These are phyloP conservation scores for Metschnikowia dekortorum DNA, from an alignment of 805 yeast genomes.

Conservation along the genomic window DNA sequence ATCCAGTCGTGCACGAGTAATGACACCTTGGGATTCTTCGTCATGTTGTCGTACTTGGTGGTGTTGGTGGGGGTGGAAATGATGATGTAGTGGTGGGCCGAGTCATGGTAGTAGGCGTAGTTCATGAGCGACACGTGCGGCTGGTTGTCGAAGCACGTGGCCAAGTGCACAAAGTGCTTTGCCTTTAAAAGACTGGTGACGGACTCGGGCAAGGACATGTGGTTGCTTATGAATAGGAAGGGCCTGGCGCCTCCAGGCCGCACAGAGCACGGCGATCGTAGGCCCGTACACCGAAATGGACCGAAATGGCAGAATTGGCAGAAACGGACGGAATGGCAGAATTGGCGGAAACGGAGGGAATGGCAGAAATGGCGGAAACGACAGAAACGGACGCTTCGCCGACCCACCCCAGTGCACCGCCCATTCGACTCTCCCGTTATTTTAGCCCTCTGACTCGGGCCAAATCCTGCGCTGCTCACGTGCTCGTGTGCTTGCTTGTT, in stretches of 20 bases:
- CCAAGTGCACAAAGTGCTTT: conserved; percentile 76
- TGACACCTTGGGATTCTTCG: conserved; percentile 71
- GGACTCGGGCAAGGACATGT: conserved; percentile 28
- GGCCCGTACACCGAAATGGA: no score
- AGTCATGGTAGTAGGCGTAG: conserved; percentile 57
- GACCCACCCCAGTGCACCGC: no score
- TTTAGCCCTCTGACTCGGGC: no score
- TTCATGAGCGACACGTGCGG: conserved; percentile 94
- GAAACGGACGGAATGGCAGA: no score
- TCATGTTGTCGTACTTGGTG: conserved; percentile 67
- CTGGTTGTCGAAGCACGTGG: conserved; percentile 65
- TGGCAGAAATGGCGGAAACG: no score
- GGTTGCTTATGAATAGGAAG: background rate
- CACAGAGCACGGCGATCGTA: background rate
- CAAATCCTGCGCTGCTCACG: no score
- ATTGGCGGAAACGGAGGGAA: no score
- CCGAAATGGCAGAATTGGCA: no score
- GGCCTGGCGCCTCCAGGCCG: background rate
- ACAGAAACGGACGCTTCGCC: no score
- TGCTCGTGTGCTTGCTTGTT: no score
- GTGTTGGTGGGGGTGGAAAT: conserved; percentile 71
- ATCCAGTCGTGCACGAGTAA: conserved; percentile 90
- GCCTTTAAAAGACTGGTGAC: conserved; percentile 46
- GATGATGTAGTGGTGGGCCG: conserved; percentile 50
- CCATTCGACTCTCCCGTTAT: no score